A percentile compares a stretch with the other conserved stretches of the same genome.
Evolutionary conservation across 2,329 filamentous ascomycete species (phyloP).

Genomic region (Cyphellophora europaea): DNA sequence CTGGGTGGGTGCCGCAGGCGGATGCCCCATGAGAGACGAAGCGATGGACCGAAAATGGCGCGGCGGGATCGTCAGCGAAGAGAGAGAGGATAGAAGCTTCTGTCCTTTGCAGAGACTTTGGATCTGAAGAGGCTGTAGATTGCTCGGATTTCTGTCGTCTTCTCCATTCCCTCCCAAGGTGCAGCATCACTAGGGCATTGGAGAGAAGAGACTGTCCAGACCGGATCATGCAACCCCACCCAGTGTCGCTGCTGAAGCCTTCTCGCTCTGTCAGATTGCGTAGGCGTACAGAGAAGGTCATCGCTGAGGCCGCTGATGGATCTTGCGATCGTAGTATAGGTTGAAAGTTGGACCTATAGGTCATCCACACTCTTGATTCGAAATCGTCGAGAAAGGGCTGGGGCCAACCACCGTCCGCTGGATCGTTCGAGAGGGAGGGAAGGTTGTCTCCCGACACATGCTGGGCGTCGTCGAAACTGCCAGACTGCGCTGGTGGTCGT

Average conservation of each 20-base stretch:
- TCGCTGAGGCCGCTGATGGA: slow-evolving; percentile 56
- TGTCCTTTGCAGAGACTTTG: slow-evolving; percentile 16
- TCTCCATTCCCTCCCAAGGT: slow-evolving; percentile 57
- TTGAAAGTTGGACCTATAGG: slow-evolving; percentile 80
- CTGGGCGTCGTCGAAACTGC: slow-evolving; percentile 16
- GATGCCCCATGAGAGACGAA: slow-evolving; percentile 83
- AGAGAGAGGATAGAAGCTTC: slow-evolving; percentile 54
- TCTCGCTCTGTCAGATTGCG: slow-evolving; percentile 70
- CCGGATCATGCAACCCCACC: slow-evolving; percentile 98
- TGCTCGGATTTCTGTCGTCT: slow-evolving; percentile 1
- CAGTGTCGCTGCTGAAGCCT: slow-evolving; percentile 86
- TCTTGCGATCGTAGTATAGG: slow-evolving; percentile 72
- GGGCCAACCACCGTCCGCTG: slow-evolving; percentile 59
- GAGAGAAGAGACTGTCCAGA: slow-evolving; percentile 90
- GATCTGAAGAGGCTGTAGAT: background rate
- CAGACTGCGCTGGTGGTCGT: slow-evolving; percentile 7
- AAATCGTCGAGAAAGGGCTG: slow-evolving; percentile 81
- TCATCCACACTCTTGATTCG: slow-evolving; percentile 91
- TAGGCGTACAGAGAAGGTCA: slow-evolving; percentile 78
- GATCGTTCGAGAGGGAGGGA: slow-evolving; percentile 17
- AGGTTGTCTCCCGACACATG: slow-evolving; percentile 13
- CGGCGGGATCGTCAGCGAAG: slow-evolving; percentile 78
- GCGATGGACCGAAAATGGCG: slow-evolving; percentile 88
- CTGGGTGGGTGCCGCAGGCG: slow-evolving; percentile 86
- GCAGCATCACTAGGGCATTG: slow-evolving; percentile 66